These are phyloP conservation scores for Ajuga chamaepitys DNA, from an alignment of 257 asterid species.

Conservation along the genomic window DNA sequence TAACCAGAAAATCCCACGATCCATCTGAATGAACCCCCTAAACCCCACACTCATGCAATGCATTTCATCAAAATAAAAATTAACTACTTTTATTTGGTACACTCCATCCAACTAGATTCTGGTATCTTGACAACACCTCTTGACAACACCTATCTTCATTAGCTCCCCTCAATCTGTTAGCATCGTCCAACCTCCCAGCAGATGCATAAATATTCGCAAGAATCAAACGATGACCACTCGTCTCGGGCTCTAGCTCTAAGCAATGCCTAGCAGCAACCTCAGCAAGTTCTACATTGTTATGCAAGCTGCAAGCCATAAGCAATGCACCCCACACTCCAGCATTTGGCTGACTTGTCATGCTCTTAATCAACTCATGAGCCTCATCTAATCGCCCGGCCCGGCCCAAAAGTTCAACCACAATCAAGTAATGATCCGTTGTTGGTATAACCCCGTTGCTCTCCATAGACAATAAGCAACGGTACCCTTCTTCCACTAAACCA, in stretches of 20 bases:
- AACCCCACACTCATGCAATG: no score
- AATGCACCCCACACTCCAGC: constrained; percentile 94
- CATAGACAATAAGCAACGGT: constrained; percentile 54
- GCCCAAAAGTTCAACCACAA: constrained; percentile 78
- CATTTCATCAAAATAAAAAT: no score
- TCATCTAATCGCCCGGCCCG: constrained; percentile 65
- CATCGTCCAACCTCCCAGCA: constrained; percentile 79
- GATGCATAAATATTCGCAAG: constrained; percentile 80
- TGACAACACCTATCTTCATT: constrained; percentile 41
- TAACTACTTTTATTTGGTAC: constrained; percentile 4
- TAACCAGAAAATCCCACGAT: no score
- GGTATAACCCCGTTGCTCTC: constrained; percentile 57
- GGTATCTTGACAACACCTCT: constrained; percentile 51
- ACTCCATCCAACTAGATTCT: constrained; percentile 67
- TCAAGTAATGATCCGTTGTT: constrained; percentile 67
- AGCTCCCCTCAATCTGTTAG: constrained; percentile 46
- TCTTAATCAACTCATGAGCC: constrained; percentile 60
- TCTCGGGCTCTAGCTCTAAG: constrained; percentile 62
- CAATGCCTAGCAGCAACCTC: constrained; percentile 65
- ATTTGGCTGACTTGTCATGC: constrained; percentile 64
- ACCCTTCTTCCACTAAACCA: constrained; percentile 82
- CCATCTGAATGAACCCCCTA: no score
- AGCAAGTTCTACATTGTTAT: constrained; percentile 67
- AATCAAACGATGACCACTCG: constrained; percentile 60
- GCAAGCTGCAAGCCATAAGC: constrained; percentile 87